Evolutionary conservation across 2,329 filamentous ascomycete genomes (phyloP).

Genomic region (Furcasterigmium sp.): DNA sequence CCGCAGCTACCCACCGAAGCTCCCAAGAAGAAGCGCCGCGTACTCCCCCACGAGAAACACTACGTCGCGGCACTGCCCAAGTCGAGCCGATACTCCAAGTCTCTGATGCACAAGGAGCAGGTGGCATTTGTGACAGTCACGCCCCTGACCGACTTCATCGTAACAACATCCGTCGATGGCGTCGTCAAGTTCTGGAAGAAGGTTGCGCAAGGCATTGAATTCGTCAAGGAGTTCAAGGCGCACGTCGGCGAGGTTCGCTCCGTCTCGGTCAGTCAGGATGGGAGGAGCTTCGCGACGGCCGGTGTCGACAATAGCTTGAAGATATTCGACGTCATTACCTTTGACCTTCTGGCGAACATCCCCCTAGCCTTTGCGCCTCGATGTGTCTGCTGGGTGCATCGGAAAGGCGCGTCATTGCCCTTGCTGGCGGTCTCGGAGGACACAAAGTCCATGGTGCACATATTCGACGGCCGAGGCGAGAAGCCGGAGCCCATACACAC

Average conservation of each 20-base stretch:
- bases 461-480: constrained; percentile 90
- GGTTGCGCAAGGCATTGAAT: constrained; percentile 81
- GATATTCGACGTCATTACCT: constrained; percentile 78
- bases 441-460: constrained; percentile 63
- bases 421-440: constrained; percentile 79
- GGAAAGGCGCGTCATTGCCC: constrained; percentile 79
- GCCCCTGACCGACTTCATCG: constrained; percentile 87
- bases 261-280: constrained; percentile 82
- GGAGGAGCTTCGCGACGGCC: constrained; percentile 86
- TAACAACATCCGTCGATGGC: constrained; percentile 91
- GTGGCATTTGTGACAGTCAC: constrained; percentile 84
- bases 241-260: constrained; percentile 80
- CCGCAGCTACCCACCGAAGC: constrained; percentile 79
- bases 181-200: constrained; percentile 99
- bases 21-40: constrained; percentile 79
- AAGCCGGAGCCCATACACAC: constrained; percentile 70
- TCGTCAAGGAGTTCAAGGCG: constrained; percentile 95
- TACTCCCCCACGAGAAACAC: constrained; percentile 89
- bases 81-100: constrained; percentile 82
- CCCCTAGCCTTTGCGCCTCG: constrained; percentile 70
- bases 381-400: constrained; percentile 88
- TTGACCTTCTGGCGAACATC: constrained; percentile 80
- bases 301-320: constrained; percentile 75
- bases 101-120: constrained; percentile 97
- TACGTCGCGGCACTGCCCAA: constrained; percentile 86